Base-by-base conservation (phyloP, 108 stramenopile species). In the Schizochytrium sp. region DNA sequence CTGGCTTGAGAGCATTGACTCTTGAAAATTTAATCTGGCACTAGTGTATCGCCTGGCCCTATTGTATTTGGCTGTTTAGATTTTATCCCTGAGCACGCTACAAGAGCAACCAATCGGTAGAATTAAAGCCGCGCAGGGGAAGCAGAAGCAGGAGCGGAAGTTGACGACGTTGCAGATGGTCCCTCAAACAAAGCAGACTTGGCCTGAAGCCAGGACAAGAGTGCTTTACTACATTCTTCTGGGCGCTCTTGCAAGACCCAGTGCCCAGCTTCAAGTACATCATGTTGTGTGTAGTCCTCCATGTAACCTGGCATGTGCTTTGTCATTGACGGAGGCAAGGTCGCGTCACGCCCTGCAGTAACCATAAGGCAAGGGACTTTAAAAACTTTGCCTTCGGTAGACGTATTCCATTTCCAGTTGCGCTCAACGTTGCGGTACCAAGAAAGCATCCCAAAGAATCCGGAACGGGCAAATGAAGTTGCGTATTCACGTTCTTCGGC, bases 381-480 rank as follows among this genome's bases (percentile, higher is more conserved):
- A 53, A 83, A 10, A 47, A 55, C 55, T 10, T 83, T 55, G 38
- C 76, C 76, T 38, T 49, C 76, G 76, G 53, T 83, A 2, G 47
- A 55, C 5, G 76, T 53, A 55, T 83, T 83, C 76, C 76, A 83
- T 47, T 47, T 13, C 76, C 76, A 83, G 53, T 83, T 83, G 47
- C 76, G 76, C 76, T 83, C 76, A 47, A 83, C 76, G 28, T 83
- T 83, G 47, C 76, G 76, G 53, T 83, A 83, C 76, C 76, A 83
- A 42, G 76, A 83, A 38, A 83, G 76, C 76, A 55, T 55, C 1
- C 76, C 76, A 83, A 55, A 83, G 28, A 83, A 83, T 10, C 76
- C 76, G 47, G 50, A 55, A 10, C 53, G 76, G 10, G 47, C 50
- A 55, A 83, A 83, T 28, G 47, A 55, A 5, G 10, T 10, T n/a